Base-by-base conservation (phyloP, 176 grass and related monocot genomes). In the Chloris gayana region DNA sequence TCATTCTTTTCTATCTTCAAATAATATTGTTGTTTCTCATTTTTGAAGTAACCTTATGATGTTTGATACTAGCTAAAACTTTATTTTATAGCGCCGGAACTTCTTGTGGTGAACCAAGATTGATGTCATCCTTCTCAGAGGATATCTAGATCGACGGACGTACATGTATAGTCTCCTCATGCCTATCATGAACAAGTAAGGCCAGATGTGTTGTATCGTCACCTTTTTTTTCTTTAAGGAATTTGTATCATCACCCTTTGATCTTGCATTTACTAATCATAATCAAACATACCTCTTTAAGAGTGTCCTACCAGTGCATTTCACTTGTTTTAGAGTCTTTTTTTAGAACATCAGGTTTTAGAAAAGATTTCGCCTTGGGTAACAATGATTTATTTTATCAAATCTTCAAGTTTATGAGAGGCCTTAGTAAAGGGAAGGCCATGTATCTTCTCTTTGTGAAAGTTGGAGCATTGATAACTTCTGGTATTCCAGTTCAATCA, bases 121-220 rank as follows among this genome's bases (percentile, higher is more conserved):
- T 94, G 86, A 94, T 94, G 89, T 89, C 92, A 49, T 89, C 92
- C 64, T 91, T 94, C 67, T 88, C 84, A 18, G 89, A 94, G 67
- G 89, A 94, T 91, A 94, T 91, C 86, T 91, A 27, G 87, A 89
- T 44, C 92, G 89, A 32, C 86, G 92, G 71, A 89, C 86, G 17
- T 91, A 85, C 42, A 50, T 94, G 18, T 94, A 94, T 90, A 89
- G 90, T 85, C 86, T 94, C 50, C 82, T 94, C 42, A 91, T 94
- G 92, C 92, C 92, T 70, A 89, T 91, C 78, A 91, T 94, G 86
- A 94, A 45, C 80, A 91, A 84, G 92, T 94, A 91, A 94, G 86
- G 62, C 27, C 14, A 47, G 11, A 22, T 80, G 7, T 51, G 14
- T 64, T 68, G 24, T 81, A 22, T 76, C 62, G 81, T 37, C 5